Conservation (phyloP, 192 early-diverging fungal species). For the Paraglomus brasilianum region DNA sequence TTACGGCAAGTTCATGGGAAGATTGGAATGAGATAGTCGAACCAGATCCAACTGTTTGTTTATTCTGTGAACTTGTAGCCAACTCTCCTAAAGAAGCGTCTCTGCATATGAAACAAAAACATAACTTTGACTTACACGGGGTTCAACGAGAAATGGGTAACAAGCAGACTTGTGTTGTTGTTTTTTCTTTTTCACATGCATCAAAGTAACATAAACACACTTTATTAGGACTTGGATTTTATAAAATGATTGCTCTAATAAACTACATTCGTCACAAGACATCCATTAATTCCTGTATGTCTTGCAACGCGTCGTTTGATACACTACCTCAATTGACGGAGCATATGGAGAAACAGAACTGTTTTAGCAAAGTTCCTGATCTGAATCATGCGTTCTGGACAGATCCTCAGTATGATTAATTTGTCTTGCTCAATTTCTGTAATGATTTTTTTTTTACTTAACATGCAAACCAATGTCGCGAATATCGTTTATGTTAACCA, state of each 20-base stretch:
- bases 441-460: not conserved
- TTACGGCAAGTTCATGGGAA: slow-evolving; percentile 61
- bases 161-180: not conserved
- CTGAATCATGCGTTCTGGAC: slow-evolving; percentile 66
- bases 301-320: slow-evolving; percentile 58
- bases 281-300: slow-evolving; percentile 63
- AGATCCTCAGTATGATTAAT: slow-evolving; percentile 56
- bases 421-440: not conserved
- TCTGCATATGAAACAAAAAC: slow-evolving; percentile 71
- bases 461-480: not conserved
- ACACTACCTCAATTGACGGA: slow-evolving; percentile 43
- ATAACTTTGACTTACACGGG: slow-evolving; percentile 72
- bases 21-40: slow-evolving; percentile 78
- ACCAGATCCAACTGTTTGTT: slow-evolving; percentile 67
- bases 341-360: slow-evolving; percentile 64
- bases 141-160: slow-evolving; percentile 46
- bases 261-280: slow-evolving; percentile 81
- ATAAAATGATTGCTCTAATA: slow-evolving; percentile 79
- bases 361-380: slow-evolving; percentile 51
- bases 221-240: slow-evolving; percentile 68
- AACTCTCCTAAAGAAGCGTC: slow-evolving; percentile 59
- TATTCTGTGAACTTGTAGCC: slow-evolving; percentile 73
- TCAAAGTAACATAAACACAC: not conserved
- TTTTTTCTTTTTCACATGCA: not conserved
- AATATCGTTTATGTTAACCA: slow-evolving; percentile 1